Conservation (phyloP, 257 asterid species). For the Gardenia jasminoides region DNA sequence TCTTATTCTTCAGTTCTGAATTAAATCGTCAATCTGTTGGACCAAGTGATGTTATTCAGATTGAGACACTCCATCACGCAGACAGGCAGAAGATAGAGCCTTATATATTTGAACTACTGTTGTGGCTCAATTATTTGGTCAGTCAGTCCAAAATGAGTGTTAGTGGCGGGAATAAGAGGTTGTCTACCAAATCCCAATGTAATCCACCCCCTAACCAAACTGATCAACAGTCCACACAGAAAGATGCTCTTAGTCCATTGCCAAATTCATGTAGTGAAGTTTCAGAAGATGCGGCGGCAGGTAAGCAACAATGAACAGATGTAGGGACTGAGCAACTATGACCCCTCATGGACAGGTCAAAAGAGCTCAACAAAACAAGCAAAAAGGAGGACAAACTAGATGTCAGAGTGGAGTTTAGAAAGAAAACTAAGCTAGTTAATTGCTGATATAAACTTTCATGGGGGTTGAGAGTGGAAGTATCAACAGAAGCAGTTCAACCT, state of each 20-base stretch:
- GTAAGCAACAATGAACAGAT: neutral
- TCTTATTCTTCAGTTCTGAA: conserved; percentile 46
- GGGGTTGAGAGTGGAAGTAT: neutral
- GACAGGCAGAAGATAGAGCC: conserved; percentile 61
- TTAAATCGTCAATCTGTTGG: conserved; percentile 41
- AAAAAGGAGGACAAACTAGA: conserved; percentile 3
- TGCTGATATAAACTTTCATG: neutral
- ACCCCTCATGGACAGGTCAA: neutral
- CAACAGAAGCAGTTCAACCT: neutral
- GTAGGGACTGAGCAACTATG: conserved; percentile 15
- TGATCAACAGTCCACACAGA: conserved; percentile 12
- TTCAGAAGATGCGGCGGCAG: conserved; percentile 15
- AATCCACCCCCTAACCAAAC: conserved; percentile 18
- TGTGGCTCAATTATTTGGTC: conserved; percentile 66
- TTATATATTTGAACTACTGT: conserved; percentile 54
- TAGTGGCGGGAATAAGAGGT: conserved; percentile 19
- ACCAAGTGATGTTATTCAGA: conserved; percentile 49
- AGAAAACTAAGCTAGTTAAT: neutral
- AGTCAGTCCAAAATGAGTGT: conserved; percentile 41
- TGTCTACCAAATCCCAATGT: conserved; percentile 13
- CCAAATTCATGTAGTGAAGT: conserved; percentile 16
- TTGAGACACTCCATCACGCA: conserved; percentile 80
- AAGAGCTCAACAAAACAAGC: neutral
- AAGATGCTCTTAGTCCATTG: conserved; percentile 11
- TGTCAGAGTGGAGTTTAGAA: conserved; percentile 2